A percentile compares a stretch with the other conserved stretches of the same genome.
phyloP scores from a whole-genome alignment of 2,329 filamentous ascomycete species.

The Pseudocercospora pini-densiflorae region DNA sequence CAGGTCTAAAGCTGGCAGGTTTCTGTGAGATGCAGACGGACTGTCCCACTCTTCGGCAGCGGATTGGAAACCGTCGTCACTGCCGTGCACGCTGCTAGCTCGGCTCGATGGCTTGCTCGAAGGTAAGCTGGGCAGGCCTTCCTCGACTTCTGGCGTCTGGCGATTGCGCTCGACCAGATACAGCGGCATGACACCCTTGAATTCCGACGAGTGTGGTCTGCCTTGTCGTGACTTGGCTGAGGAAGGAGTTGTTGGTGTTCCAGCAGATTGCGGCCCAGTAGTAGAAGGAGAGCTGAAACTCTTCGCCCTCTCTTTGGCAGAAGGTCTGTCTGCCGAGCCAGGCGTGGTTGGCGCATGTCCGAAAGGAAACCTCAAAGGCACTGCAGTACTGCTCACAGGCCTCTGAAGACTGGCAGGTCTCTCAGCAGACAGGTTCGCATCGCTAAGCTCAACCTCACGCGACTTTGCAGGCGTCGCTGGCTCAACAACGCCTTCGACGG shows the following conservation, averaged over 20 bases:
- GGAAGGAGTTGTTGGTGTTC: constrained; percentile 28
- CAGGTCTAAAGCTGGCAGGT: not conserved
- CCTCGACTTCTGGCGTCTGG: constrained; percentile 48
- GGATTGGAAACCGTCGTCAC: constrained; percentile 51
- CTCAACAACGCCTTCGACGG: constrained; percentile 1
- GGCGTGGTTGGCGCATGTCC: constrained; percentile 37
- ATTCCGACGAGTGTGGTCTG: constrained; percentile 59
- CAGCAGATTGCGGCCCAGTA: not conserved
- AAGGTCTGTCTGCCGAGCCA: constrained; percentile 10
- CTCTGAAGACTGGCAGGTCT: constrained; percentile 13
- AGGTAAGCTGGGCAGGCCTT: constrained; percentile 58
- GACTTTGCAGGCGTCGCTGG: constrained; percentile 6
- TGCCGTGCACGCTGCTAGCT: constrained; percentile 43
- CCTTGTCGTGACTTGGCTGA: constrained; percentile 28
- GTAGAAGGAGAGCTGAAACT: constrained; percentile 37
- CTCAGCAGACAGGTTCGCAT: not conserved
- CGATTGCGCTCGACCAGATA: constrained; percentile 75
- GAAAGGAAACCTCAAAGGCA: constrained; percentile 41
- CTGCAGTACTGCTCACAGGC: constrained; percentile 39
- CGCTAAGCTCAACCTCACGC: not conserved
- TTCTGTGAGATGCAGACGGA: not conserved
- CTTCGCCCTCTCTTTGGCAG: constrained; percentile 33
- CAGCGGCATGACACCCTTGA: constrained; percentile 62
- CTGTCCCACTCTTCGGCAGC: constrained; percentile 44
- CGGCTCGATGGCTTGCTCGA: constrained; percentile 50